Percentiles rank a stretch among this genome's conserved stretches.
phyloP scores from a whole-genome alignment of 78 protist genomes.

The Protostelium mycophagum region DNA sequence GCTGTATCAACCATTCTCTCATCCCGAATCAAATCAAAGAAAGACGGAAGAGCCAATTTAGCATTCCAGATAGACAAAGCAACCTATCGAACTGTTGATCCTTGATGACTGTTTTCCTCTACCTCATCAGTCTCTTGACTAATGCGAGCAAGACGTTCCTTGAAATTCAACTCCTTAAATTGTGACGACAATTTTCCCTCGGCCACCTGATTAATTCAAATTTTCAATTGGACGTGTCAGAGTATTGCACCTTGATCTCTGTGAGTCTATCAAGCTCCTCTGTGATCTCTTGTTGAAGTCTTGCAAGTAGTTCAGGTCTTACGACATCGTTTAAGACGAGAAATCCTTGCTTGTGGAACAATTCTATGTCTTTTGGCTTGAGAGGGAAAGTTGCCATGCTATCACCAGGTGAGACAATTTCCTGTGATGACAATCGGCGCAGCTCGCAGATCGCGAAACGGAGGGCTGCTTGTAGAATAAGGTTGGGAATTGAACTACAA shows the following conservation, averaged over 20 bases:
- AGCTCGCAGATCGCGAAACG: too few species aligned
- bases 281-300: background rate
- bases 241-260: background rate
- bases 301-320: background rate
- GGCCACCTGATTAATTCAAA: background rate
- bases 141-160: background rate
- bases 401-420: too few species aligned
- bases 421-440: too few species aligned
- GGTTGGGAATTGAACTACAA: too few species aligned
- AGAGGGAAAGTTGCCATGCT: background rate
- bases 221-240: too few species aligned
- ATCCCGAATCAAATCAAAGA: background rate
- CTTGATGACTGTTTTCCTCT: background rate
- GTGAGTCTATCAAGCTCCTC: background rate
- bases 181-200: background rate
- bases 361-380: background rate
- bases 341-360: background rate
- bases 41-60: background rate
- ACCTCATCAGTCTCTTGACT: background rate
- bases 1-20: background rate
- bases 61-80: background rate
- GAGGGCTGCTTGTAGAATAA: too few species aligned
- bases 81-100: background rate
- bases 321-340: background rate
- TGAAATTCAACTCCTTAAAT: background rate